phyloP scores from a whole-genome alignment of 805 yeast species.

The Candida incommunis region DNA sequence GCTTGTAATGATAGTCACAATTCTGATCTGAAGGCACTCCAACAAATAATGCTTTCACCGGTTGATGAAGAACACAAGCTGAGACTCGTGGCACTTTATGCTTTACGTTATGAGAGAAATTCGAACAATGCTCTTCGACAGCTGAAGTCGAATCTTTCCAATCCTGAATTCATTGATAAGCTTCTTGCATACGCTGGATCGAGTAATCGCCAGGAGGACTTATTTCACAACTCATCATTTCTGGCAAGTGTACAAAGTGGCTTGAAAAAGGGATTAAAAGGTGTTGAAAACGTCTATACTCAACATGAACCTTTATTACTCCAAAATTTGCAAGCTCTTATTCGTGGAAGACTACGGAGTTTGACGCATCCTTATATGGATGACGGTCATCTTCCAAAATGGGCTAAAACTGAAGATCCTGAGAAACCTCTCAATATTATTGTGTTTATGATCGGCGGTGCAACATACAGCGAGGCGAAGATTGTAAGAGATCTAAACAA shows the following conservation, averaged over 20 bases:
- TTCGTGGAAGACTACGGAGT: slow-evolving; percentile 27
- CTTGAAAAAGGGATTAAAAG: slow-evolving; percentile 26
- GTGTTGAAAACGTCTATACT: slow-evolving; percentile 54
- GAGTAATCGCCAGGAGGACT: slow-evolving; percentile 29
- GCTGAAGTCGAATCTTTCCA: slow-evolving; percentile 26
- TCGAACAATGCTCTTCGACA: slow-evolving; percentile 29
- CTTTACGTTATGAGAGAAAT: slow-evolving; percentile 50
- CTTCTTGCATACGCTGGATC: slow-evolving; percentile 33
- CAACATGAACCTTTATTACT: slow-evolving; percentile 76
- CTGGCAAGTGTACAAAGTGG: slow-evolving; percentile 29
- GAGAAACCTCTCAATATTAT: slow-evolving; percentile 25
- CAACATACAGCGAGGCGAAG: slow-evolving; percentile 84
- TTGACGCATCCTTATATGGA: slow-evolving; percentile 32
- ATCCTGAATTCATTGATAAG: slow-evolving; percentile 23
- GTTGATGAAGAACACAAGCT: slow-evolving; percentile 42
- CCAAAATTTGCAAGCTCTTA: slow-evolving; percentile 27
- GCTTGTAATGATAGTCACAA: slow-evolving; percentile 50
- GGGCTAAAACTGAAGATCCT: slow-evolving; percentile 13
- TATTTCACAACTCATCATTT: slow-evolving; percentile 23
- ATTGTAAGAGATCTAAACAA: slow-evolving; percentile 57
- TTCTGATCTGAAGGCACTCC: slow-evolving; percentile 41
- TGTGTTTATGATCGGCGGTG: slow-evolving; percentile 59
- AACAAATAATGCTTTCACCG: slow-evolving; percentile 33
- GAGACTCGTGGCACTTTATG: slow-evolving; percentile 60
- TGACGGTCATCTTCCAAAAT: slow-evolving; percentile 16